Base-by-base conservation (phyloP, 2,329 filamentous ascomycete species). In the Westerdykella aurantiaca region DNA sequence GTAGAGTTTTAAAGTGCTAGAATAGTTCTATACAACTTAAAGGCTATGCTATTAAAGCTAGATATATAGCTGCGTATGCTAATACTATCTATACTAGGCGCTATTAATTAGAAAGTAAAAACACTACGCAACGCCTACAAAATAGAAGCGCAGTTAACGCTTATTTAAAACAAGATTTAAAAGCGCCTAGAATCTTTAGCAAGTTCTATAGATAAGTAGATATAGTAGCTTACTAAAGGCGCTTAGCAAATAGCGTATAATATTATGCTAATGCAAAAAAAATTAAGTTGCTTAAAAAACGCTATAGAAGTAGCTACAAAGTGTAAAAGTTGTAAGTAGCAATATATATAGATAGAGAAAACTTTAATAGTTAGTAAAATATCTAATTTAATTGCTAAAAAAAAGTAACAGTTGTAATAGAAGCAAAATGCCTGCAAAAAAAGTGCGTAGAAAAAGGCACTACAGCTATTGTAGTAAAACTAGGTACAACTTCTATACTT, bases 1-100 rank as follows among this genome's bases (percentile, higher is more conserved):
- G 43, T 33, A 55, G 51, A 49, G 38, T 61, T 63, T 48, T 38
- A 44, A 51, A 53, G 48, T 45, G 53, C 58, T 53, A 47, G 65
- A 12, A 45, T 67, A 48, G 42, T 61, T 42, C 59, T 55, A 46
- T 55, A 58, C 34, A 40, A 64, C 49, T 53, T 55, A 44, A 40
- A 60, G 38, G 47, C 33, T 39, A 56, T 63, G n/a, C 39, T 66
- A 45, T 62, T 45, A 39, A 60, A 56, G 50, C 57, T 65, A 46
- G 51, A 54, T 40, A 45, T 48, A 12, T 33, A 53, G 38, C 37
- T 48, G 21, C 31, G 22, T 23, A 43, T 31, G 35, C 39, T 21
- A 31, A 41, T 23, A 34, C 39, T 37, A 34, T 37, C 33, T 38
- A 41, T 18, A 14, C 29, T n/a, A 43, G 34, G n/a, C 34, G 31